phyloP scores from a whole-genome alignment of 768 basidiomycete genomes.

The Sarcodon aspratus region DNA sequence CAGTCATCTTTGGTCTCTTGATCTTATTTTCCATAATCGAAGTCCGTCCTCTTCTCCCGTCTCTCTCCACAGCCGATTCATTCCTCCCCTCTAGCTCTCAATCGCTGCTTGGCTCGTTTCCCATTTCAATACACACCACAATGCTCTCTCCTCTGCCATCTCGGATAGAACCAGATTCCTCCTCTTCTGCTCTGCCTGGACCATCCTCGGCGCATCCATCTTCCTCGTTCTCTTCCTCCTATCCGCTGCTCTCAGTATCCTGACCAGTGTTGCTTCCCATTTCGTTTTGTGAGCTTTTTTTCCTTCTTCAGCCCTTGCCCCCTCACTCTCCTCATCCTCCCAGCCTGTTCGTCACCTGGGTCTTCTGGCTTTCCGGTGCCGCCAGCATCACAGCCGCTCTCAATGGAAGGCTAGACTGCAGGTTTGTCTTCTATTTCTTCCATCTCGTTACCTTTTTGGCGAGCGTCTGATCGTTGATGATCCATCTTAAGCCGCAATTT shows the following conservation, averaged over 20 bases:
- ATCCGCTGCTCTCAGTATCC: slow-evolving; percentile 27
- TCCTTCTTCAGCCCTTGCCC: not conserved
- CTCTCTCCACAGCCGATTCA: not conserved
- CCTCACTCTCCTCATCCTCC: not conserved
- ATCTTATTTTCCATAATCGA: slow-evolving; percentile 57
- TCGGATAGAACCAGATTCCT: slow-evolving; percentile 57
- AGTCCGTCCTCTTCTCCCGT: slow-evolving; percentile 22
- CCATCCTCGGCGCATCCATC: slow-evolving; percentile 38
- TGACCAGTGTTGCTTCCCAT: slow-evolving; percentile 57
- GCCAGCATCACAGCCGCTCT: slow-evolving; percentile 56
- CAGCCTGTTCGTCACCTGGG: slow-evolving; percentile 62
- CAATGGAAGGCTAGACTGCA: slow-evolving; percentile 64
- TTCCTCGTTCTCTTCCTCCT: slow-evolving; percentile 46
- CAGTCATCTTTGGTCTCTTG: slow-evolving; percentile 42
- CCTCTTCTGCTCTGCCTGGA: slow-evolving; percentile 68
- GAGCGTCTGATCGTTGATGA: not conserved
- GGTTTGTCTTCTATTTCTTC: slow-evolving; percentile 34
- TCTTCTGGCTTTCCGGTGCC: slow-evolving; percentile 68
- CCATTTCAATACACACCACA: slow-evolving; percentile 43
- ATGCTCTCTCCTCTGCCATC: slow-evolving; percentile 35
- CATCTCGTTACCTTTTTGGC: not conserved
- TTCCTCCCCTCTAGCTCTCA: slow-evolving; percentile 32
- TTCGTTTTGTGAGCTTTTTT: slow-evolving; percentile 41
- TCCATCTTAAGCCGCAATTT: slow-evolving; percentile 23
- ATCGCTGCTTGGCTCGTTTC: slow-evolving; percentile 66